These are phyloP conservation scores for Hypomontagnella submonticulosa DNA, from an alignment of 495 filamentous ascomycete genomes.

Conservation along the genomic window DNA sequence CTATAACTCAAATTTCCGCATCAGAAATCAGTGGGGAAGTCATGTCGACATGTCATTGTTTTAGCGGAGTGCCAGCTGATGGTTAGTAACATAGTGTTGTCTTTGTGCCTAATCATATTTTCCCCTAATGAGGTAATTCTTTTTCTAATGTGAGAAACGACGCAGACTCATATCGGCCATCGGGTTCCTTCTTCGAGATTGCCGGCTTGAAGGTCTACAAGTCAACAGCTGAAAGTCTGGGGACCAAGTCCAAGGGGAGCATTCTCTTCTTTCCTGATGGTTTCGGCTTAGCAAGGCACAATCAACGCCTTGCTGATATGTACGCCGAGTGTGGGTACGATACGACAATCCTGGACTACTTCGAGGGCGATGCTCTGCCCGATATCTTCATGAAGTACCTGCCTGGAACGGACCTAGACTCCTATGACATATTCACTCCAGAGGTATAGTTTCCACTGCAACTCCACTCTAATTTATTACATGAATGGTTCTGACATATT, in stretches of 20 bases:
- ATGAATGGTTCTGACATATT: background rate
- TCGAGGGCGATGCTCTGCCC: constrained; percentile 24
- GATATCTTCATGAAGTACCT: constrained; percentile 23
- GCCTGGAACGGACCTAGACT: constrained; percentile 18
- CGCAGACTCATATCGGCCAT: constrained; percentile 8
- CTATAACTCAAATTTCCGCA: no score
- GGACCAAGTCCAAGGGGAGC: background rate
- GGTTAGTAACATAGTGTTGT: background rate
- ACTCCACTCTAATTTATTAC: background rate
- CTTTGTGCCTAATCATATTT: background rate
- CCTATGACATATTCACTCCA: constrained; percentile 4
- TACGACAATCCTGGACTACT: constrained; percentile 19
- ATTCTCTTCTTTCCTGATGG: constrained; percentile 21
- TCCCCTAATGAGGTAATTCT: background rate
- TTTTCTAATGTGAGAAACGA: background rate
- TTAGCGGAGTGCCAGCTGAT: constrained; percentile 18
- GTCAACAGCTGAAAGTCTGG: background rate
- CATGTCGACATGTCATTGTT: constrained; percentile 29
- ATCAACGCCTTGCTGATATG: constrained; percentile 25
- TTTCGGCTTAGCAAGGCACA: constrained; percentile 24
- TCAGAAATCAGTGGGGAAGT: background rate
- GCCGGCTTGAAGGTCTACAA: constrained; percentile 21
- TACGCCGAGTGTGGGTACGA: constrained; percentile 19
- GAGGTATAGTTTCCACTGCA: background rate
- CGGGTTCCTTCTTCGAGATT: constrained; percentile 9